Evolutionary conservation across 495 filamentous ascomycete species (phyloP).

Genomic region (Podospora bellae-mahoneyi): DNA sequence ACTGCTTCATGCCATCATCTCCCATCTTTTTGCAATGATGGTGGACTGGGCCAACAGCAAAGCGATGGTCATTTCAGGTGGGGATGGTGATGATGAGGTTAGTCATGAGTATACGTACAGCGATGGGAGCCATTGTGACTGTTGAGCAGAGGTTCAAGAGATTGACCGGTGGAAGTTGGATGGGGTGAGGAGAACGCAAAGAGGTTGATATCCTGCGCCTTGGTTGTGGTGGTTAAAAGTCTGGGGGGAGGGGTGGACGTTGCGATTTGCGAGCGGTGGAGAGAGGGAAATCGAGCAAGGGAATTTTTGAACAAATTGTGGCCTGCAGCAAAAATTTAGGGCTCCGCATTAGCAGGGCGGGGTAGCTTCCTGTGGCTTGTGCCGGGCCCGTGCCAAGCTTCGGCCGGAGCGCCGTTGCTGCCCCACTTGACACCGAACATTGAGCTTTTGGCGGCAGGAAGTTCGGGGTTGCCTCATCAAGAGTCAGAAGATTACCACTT

Average conservation of each 20-base stretch:
- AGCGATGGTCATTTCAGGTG: conserved; percentile 52
- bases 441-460: background rate
- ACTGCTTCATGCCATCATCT: conserved; percentile 71
- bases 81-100: conserved; percentile 23
- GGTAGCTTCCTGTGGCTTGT: background rate
- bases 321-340: conserved; percentile 9
- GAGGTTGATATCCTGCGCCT: conserved; percentile 58
- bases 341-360: background rate
- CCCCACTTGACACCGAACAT: background rate
- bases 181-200: conserved; percentile 55
- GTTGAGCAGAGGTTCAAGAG: conserved; percentile 18
- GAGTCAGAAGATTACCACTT: no score
- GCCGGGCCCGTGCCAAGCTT: background rate
- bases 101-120: conserved; percentile 64
- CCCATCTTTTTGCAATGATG: conserved; percentile 29
- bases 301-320: conserved; percentile 12
- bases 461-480: background rate
- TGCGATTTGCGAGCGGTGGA: conserved; percentile 4
- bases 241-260: conserved; percentile 1
- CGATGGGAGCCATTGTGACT: conserved; percentile 55
- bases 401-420: background rate
- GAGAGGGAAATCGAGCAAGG: background rate
- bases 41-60: conserved; percentile 73
- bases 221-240: conserved; percentile 21
- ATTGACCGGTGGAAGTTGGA: conserved; percentile 17